Evolutionary conservation across 768 basidiomycete genomes (phyloP).

Genomic region (Boletus tomentosulus): DNA sequence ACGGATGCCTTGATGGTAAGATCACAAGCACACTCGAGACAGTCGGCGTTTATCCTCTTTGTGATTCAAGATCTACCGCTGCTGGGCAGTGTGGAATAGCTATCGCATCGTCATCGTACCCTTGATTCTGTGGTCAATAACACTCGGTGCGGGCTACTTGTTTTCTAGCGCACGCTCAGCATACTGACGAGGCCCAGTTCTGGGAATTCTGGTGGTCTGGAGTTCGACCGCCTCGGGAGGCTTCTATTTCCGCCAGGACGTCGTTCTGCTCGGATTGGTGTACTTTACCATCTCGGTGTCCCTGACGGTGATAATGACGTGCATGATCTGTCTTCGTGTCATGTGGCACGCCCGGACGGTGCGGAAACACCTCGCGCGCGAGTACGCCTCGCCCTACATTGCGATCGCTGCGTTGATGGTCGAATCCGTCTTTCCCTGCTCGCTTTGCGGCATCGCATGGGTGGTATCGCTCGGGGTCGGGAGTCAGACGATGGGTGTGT

Average conservation of each 20-base stretch:
- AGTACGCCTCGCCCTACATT: too few species aligned
- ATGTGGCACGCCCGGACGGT: not conserved
- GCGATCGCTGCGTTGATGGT: too few species aligned
- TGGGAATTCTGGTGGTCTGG: slow-evolving; percentile 4
- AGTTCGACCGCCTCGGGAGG: not conserved
- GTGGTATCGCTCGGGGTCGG: not conserved
- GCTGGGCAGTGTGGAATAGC: slow-evolving; percentile 31
- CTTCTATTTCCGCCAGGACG: not conserved
- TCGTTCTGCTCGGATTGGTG: not conserved
- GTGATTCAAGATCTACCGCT: slow-evolving; percentile 33
- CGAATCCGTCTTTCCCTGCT: too few species aligned
- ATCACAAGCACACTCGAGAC: slow-evolving; percentile 1
- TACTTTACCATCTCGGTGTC: not conserved
- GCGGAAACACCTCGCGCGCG: too few species aligned
- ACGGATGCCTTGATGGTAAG: slow-evolving; percentile 25
- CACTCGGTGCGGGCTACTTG: slow-evolving; percentile 9
- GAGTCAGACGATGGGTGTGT: not conserved
- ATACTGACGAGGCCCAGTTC: not conserved
- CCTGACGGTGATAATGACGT: slow-evolving; percentile 1
- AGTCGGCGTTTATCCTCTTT: not conserved
- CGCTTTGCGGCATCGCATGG: too few species aligned
- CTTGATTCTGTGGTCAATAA: slow-evolving; percentile 10
- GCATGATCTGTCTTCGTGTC: too few species aligned
- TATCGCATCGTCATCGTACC: slow-evolving; percentile 7
- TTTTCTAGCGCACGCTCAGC: not conserved